Base-by-base conservation (phyloP, 768 basidiomycete genomes). In the Phlebiopsis gigantea region DNA sequence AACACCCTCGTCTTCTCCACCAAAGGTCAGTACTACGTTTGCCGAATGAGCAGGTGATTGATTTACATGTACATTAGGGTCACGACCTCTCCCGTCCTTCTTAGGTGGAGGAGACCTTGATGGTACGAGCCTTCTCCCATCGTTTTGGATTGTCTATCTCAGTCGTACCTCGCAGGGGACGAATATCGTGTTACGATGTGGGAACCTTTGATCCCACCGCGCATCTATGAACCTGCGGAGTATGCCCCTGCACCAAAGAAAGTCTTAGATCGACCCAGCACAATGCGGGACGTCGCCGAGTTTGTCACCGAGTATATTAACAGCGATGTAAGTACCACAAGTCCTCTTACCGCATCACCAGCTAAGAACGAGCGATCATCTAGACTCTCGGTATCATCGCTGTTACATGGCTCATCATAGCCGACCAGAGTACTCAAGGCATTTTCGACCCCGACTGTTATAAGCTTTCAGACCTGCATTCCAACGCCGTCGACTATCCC, bases 41-140 rank as follows among this genome's bases (percentile, higher is more conserved):
- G 9, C 22, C 17, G 6, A 19, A 29, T 29, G 15, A 19, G 6
- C 7, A 6, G 21, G 1, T 51, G 8, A 43, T 43, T 41, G 5
- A 52, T 42, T 39, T 21, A 19, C 17, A 17, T 21, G 28, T 34
- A 19, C 8, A 39, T 34, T n/a, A 87, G 87, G 85, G 6, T 53
- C 66, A 15, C 76, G 86, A 17, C 84, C 87, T 0, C 62, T 88
- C 15, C 79, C 84, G 0, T 82, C 83, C 2, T 83, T 73, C 56
- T 73, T 86, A 0, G 85, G 85, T 2, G 87, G 87, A 1, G 87
- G 86, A 0, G 87, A 88, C 63, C 70, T 87, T 9, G 87, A 89
- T 64, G 86, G 85, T 22, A 84, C 86, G 51, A 30, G 17, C 39
- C 7, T 7, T 2, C 34, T 56, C 66, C 82, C 57, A 82, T 19